These are phyloP conservation scores for Avena insularis DNA, from an alignment of 176 grass and related monocot species.

Conservation along the genomic window DNA sequence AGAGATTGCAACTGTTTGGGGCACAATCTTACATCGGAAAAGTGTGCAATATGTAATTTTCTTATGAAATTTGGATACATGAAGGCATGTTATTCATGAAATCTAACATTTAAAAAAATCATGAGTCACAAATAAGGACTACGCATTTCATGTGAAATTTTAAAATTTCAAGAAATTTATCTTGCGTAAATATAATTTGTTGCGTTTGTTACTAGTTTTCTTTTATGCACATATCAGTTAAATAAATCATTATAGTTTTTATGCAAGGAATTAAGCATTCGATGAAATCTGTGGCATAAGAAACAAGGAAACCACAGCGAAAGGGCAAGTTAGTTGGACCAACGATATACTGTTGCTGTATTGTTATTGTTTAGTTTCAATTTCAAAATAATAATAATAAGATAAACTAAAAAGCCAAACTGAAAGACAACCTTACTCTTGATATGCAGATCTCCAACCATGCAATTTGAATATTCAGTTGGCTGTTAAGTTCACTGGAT, in stretches of 20 bases:
- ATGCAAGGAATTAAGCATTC: slow-evolving; percentile 2
- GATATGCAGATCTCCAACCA: neutral
- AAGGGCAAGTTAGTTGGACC: neutral
- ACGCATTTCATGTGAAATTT: too few relatives aligned
- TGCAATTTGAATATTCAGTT: neutral
- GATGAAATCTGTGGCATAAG: neutral
- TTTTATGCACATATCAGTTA: neutral
- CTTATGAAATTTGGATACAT: too few relatives aligned
- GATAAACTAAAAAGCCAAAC: neutral
- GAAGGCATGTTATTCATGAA: too few relatives aligned
- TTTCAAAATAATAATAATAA: slow-evolving; percentile 4
- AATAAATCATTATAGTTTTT: neutral
- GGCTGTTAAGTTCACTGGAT: neutral
- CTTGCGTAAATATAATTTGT: too few relatives aligned
- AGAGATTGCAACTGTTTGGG: too few relatives aligned
- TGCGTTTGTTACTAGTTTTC: too few relatives aligned
- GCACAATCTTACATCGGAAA: too few relatives aligned
- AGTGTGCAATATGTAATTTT: too few relatives aligned
- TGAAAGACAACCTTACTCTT: neutral
- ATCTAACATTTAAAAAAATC: too few relatives aligned
- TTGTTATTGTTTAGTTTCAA: neutral
- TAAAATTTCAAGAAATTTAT: too few relatives aligned
- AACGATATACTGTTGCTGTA: neutral
- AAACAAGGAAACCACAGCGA: neutral
- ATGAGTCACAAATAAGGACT: too few relatives aligned